Evolutionary conservation across 2,329 filamentous ascomycete genomes (phyloP), one percentile per base, ranked within the genome.

Genomic region (Venturia carpophila): DNA sequence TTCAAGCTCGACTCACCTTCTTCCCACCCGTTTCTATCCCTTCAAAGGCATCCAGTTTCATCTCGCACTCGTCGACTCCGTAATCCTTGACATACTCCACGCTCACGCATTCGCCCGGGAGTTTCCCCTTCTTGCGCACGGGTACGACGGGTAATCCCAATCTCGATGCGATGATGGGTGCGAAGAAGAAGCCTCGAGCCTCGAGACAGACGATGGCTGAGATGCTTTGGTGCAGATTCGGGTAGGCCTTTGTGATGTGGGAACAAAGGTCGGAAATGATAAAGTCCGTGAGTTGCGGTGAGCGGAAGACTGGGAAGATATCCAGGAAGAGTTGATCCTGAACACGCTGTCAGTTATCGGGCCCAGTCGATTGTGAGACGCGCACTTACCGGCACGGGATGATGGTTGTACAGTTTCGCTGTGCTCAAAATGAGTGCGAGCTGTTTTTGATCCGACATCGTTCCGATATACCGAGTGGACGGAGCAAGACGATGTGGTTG

Each of bases 101-200:
- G 7, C 27, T 2, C 30, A 58, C 52, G 17, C 27, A 34, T 9
- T 58, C 52, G 3, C 52, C 52, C 13, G 52, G 52, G 9, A 58
- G 19, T 24, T 58, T 58, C 19, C 52, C 52, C 52, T n/a, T 58
- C 17, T 58, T 58, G 5, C 52, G 19, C 9, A 58, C 52, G 1
- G 52, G 52, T 6, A 58, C 52, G 37, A 19, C 5, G 3, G 52
- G 52, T n/a, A 58, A 58, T 37, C 52, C 52, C 24, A 58, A 37
- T 15, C 27, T 58, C 27, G 27, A 37, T 11, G 52, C 52, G 10
- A 58, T 37, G 30, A 58, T 37, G 15, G 52, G 52, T 24, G 52
- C 52, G 52, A 58, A 58, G 30, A 58, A 58, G 52, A 58, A 58
- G 2, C 52, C 52, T 17, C 52, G 52, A 37, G 52, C 52, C 37